Conservation (phyloP, 1,139 yeast species). For the Ogataea hybrid region DNA sequence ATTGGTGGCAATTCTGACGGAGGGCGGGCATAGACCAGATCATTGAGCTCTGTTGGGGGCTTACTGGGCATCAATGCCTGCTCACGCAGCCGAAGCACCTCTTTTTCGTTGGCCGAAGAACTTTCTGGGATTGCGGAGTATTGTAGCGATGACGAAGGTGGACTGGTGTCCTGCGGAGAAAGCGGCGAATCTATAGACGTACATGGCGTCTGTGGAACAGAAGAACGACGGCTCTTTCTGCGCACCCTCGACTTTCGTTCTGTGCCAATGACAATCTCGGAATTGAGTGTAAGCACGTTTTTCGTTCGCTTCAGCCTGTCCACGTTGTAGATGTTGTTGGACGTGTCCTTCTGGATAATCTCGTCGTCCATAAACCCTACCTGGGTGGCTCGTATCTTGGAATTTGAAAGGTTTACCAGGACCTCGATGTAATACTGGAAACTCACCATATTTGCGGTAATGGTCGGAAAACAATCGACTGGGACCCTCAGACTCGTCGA, state of each 20-base stretch:
- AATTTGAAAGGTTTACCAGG: conserved; percentile 62
- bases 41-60: conserved; percentile 12
- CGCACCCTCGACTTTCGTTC: conserved; percentile 42
- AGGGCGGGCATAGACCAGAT: conserved; percentile 12
- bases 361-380: conserved; percentile 26
- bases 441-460: conserved; percentile 67
- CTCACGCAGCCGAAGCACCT: conserved; percentile 16
- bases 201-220: conserved; percentile 2
- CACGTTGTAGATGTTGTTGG: conserved; percentile 58
- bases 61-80: conserved; percentile 23
- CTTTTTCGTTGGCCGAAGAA: conserved; percentile 14
- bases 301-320: conserved; percentile 71
- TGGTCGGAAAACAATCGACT: conserved; percentile 83
- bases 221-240: conserved; percentile 4
- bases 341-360: conserved; percentile 17
- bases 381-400: conserved; percentile 22
- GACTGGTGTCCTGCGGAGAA: conserved; percentile 2
- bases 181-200: conserved; percentile 7
- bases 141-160: conserved; percentile 5
- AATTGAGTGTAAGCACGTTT: conserved; percentile 74
- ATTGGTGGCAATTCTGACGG: conserved; percentile 10
- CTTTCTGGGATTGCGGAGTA: conserved; percentile 20
- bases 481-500: conserved; percentile 72
- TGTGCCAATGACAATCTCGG: conserved; percentile 81
- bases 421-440: conserved; percentile 87